Evolutionary conservation across 2,329 filamentous ascomycete genomes (phyloP), one percentile per base, ranked within the genome.

Genomic region (Venturia nashicola): DNA sequence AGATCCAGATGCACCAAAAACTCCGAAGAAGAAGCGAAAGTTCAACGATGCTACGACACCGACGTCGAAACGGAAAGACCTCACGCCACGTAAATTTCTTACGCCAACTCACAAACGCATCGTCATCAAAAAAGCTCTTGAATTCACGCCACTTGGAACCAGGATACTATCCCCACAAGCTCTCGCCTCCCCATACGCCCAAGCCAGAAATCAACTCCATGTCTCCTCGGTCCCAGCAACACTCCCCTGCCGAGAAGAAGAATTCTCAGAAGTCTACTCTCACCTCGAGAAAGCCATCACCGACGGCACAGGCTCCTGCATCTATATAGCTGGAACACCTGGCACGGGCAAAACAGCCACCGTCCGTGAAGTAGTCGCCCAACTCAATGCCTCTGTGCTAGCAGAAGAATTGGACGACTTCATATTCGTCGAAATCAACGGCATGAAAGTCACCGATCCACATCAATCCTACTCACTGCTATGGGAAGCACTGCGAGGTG

Each of bases 391-490:
- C n/a, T 86, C 91, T 0, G 94, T 97, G 0, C 82, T 85, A 59
- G 86, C 88, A 8, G 94, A 99, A 71, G 93, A 97, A 75, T 82
- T 99, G 51, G 94, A 99, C 71, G 93, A 97, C 73, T 99, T 99
- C 75, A 96, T 97, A 65, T 99, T 99, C 69, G 92, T 99, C 67
- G 94, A 99, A 75, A 97, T 99, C 77, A 99, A 99, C 75, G 95
- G 94, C 68, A 97, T 99, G 94, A 99, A 99, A 78, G 92, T 99
- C 69, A 96, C 94, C 0, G 94, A 99, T 73, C 93, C 94, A 0
- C 92, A 97, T 72, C 94, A 99, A 74, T 92, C 94, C 0, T 99
- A 99, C 75, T 88, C 90, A 2, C 78, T 99, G 23, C 82, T 99
- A 1, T 99, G 95, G 95, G 91, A 99, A 77, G 93, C 94, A 0